These are phyloP conservation scores for Pluteus cervinus DNA, from an alignment of 768 basidiomycete species.

Conservation along the genomic window DNA sequence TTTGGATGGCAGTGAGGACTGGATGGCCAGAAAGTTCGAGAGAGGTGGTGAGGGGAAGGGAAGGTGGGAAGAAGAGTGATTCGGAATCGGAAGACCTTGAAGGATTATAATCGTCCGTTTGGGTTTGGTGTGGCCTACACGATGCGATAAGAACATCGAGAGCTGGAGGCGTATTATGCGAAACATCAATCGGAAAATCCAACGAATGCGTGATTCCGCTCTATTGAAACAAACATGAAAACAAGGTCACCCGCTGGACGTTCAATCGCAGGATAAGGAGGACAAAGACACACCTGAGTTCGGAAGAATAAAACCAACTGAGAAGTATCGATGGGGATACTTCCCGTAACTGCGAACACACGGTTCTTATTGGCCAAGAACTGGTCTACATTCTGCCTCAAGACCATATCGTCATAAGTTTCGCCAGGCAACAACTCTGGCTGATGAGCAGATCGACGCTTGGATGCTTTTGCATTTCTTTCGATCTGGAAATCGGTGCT, in stretches of 20 bases:
- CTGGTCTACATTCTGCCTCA: conserved; percentile 47
- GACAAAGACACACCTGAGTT: conserved; percentile 48
- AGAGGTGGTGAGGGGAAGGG: conserved; percentile 66
- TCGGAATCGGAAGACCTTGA: conserved; percentile 59
- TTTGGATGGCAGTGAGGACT: conserved; percentile 71
- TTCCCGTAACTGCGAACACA: conserved; percentile 60
- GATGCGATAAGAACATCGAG: conserved; percentile 74
- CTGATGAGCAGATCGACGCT: conserved; percentile 23
- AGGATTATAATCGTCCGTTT: conserved; percentile 45
- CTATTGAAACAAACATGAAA: conserved; percentile 29
- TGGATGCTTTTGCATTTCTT: conserved; percentile 32
- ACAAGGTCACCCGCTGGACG: too few relatives aligned
- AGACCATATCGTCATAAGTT: conserved; percentile 46
- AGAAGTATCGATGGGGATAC: conserved; percentile 64
- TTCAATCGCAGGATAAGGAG: not conserved
- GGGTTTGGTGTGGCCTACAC: conserved; percentile 60
- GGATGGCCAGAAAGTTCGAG: conserved; percentile 80
- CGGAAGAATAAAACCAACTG: conserved; percentile 73
- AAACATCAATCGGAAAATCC: conserved; percentile 77
- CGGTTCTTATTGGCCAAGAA: conserved; percentile 54
- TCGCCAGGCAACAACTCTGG: conserved; percentile 19
- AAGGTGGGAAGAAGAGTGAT: conserved; percentile 66
- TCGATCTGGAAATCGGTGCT: conserved; percentile 67
- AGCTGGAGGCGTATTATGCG: conserved; percentile 68
- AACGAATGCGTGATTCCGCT: conserved; percentile 75